Base-by-base conservation (phyloP, 768 basidiomycete species). In the Suillus cothurnatus region DNA sequence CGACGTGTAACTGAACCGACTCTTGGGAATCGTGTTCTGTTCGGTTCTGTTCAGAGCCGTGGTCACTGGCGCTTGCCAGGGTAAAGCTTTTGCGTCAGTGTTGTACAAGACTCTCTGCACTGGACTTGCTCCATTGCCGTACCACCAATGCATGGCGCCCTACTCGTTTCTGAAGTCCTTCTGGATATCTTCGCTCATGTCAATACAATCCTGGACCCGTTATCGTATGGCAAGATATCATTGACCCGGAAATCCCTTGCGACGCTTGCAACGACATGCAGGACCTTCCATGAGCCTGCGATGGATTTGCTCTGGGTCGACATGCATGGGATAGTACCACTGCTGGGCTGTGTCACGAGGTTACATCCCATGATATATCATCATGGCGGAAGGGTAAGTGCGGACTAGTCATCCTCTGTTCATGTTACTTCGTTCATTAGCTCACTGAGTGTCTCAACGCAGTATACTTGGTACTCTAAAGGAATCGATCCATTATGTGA, bases 271-370 rank as follows among this genome's bases (percentile, higher is more conserved):
- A 14, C 21, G 21, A 34, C 32, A 55, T 55, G 53, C 53, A 12
- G n/a, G n/a, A 55, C 53, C 32, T 55, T 55, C 32, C 12, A 55
- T 34, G 53, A 55, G 32, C 53, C 53, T 6, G 53, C 53, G 14
- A 55, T 55, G 53, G 32, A 55, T 34, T 32, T 32, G 6, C 53
- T 55, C 11, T 55, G 53, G 53, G 53, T 34, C 14, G 32, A 34
- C 31, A n/a, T 55, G 11, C 21, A 55, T n/a, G 53, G 53, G 21
- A 32, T 55, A 55, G 31, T 32, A n/a, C 53, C 53, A 34, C 12
- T 55, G 12, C 31, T 55, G 12, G 53, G 53, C 21, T 55, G 53
- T 55, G 53, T 55, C n/a, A 55, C 53, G 21, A 55, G 53, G 53
- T 21, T 55, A 14, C 31, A 55, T 55, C 53, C 32, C 21, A 55